These are phyloP conservation scores for Austroboletus eburneus DNA, from an alignment of 768 basidiomycete species.

Conservation along the genomic window DNA sequence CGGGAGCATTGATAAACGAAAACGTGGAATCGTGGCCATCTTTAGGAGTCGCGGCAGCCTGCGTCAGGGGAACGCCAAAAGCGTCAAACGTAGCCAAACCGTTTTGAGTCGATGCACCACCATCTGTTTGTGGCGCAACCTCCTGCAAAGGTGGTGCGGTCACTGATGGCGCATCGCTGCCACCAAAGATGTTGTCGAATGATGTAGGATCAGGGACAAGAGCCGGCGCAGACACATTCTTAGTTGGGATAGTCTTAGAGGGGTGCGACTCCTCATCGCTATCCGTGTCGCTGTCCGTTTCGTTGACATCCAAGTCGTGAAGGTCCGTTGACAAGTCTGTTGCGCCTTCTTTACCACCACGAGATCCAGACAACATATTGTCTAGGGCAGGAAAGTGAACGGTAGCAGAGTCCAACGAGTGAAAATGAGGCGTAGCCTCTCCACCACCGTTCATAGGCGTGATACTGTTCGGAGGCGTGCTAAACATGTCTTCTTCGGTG, in stretches of 20 bases:
- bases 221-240: slow-evolving; percentile 9
- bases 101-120: slow-evolving; percentile 14
- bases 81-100: slow-evolving; percentile 30
- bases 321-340: slow-evolving; percentile 53
- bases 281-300: slow-evolving; percentile 51
- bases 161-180: slow-evolving; percentile 16
- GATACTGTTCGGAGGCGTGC: slow-evolving; percentile 52
- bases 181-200: slow-evolving; percentile 60
- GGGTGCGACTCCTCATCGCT: slow-evolving; percentile 35
- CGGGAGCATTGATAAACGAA: slow-evolving; percentile 15
- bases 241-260: slow-evolving; percentile 11
- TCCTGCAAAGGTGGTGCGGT: slow-evolving; percentile 16
- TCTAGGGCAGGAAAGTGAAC: slow-evolving; percentile 39
- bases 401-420: slow-evolving; percentile 25
- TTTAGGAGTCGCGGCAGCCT: slow-evolving; percentile 15
- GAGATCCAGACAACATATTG: slow-evolving; percentile 19
- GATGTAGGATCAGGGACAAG: slow-evolving; percentile 24
- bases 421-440: slow-evolving; percentile 13
- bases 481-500: slow-evolving; percentile 50
- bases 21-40: slow-evolving; percentile 19
- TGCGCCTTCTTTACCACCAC: slow-evolving; percentile 33
- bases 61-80: slow-evolving; percentile 35
- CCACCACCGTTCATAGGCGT: slow-evolving; percentile 20
- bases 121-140: slow-evolving; percentile 15
- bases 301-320: slow-evolving; percentile 55